Evolutionary conservation across 192 early-diverging fungal genomes (phyloP).

Genomic region (Spizellomyces sp.): DNA sequence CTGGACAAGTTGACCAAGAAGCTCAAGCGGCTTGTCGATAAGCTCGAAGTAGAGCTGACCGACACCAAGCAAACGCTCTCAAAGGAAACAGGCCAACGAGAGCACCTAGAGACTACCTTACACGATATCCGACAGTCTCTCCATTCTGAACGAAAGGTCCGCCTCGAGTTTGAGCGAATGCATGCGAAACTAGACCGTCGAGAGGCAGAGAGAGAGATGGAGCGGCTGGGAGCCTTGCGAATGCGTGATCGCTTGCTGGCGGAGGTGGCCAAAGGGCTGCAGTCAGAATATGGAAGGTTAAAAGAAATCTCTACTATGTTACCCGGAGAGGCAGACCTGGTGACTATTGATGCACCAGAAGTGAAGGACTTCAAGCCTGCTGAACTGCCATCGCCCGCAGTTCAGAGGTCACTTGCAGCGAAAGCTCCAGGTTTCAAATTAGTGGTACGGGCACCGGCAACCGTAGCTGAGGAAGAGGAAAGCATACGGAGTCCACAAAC

Average conservation of each 20-base stretch:
- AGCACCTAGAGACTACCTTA: conserved; percentile 45
- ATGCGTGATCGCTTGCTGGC: conserved; percentile 41
- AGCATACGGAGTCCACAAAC: not conserved
- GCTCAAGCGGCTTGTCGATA: conserved; percentile 36
- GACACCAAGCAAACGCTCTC: conserved; percentile 35
- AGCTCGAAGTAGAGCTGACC: conserved; percentile 35
- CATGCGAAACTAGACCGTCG: conserved; percentile 37
- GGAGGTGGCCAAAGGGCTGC: conserved; percentile 39
- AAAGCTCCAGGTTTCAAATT: conserved; percentile 19
- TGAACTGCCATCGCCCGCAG: not conserved
- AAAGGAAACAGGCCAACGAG: conserved; percentile 42
- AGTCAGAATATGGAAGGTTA: conserved; percentile 37
- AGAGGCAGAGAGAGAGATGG: conserved; percentile 36
- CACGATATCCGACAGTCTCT: conserved; percentile 42
- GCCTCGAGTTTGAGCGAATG: conserved; percentile 53
- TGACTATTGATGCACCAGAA: conserved; percentile 32
- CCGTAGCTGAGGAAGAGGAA: conserved; percentile 2
- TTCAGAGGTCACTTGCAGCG: not conserved
- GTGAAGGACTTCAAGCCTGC: conserved; percentile 30
- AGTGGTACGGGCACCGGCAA: conserved; percentile 10
- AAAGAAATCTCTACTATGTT: conserved; percentile 41
- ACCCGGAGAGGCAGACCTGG: conserved; percentile 32
- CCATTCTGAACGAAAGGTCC: conserved; percentile 46
- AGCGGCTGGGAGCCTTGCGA: conserved; percentile 36
- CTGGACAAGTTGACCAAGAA: conserved; percentile 33